phyloP scores from a whole-genome alignment of 352 stramenopile genomes.

The Phytophthora boehmeriae region DNA sequence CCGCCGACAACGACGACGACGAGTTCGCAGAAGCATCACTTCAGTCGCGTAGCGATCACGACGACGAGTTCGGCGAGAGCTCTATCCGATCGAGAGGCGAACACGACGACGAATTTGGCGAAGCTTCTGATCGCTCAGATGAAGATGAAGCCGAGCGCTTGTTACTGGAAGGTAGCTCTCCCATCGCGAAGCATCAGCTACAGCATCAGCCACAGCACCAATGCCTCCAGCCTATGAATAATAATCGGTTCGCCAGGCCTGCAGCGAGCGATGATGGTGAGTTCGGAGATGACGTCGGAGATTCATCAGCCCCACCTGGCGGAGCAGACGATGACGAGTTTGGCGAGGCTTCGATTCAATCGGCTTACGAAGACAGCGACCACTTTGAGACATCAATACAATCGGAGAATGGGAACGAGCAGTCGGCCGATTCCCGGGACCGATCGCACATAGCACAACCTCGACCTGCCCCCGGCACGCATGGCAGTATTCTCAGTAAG shows the following conservation, averaged over 20 bases:
- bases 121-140: background rate
- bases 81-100: background rate
- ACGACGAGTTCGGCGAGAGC: slow-evolving; percentile 18
- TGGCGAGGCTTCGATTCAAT: background rate
- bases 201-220: background rate
- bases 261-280: background rate
- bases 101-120: background rate
- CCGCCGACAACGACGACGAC: slow-evolving; percentile 12
- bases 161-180: background rate
- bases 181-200: background rate
- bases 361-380: background rate
- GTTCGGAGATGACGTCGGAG: background rate
- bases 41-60: slow-evolving; percentile 11
- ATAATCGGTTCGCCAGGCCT: background rate
- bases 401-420: too few relatives aligned
- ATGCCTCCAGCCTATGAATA: background rate
- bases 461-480: slow-evolving; percentile 9
- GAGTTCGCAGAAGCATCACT: slow-evolving; percentile 1
- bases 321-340: slow-evolving; percentile 7
- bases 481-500: slow-evolving; percentile 21
- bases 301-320: too few relatives aligned
- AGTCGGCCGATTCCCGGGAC: too few relatives aligned
- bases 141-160: background rate
- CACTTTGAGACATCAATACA: too few relatives aligned
- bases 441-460: too few relatives aligned